Evolutionary conservation across 164 flowering plant genomes (phyloP).

Genomic region (Chloranthus sessilifolius): DNA sequence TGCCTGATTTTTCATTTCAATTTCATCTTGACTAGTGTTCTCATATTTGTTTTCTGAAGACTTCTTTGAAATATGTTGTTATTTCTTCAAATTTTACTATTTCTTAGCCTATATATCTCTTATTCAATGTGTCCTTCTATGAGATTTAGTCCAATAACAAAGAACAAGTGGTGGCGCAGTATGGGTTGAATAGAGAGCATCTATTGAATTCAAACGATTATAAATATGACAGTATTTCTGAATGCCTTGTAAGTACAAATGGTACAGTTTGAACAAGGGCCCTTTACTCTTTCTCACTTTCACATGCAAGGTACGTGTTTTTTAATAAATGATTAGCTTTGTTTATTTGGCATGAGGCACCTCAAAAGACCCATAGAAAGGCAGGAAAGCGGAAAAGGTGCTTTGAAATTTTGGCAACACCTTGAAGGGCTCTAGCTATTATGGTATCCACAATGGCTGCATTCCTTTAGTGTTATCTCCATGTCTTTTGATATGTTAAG

Average conservation of each 20-base stretch:
- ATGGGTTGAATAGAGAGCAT: too few relatives aligned
- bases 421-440: conserved; percentile 35
- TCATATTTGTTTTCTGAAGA: too few relatives aligned
- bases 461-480: conserved; percentile 28
- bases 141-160: too few relatives aligned
- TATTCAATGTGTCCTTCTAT: not conserved
- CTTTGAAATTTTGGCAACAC: conserved; percentile 47
- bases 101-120: not conserved
- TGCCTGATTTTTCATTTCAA: not conserved
- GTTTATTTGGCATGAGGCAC: conserved; percentile 12
- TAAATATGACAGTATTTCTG: too few relatives aligned
- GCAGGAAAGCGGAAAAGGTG: conserved; percentile 21
- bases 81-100: too few relatives aligned
- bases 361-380: conserved; percentile 15
- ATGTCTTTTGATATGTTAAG: conserved; percentile 19
- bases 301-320: conserved; percentile 14
- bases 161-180: too few relatives aligned
- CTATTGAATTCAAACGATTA: too few relatives aligned
- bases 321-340: conserved; percentile 14
- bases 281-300: not conserved
- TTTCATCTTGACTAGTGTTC: too few relatives aligned
- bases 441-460: conserved; percentile 42
- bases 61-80: too few relatives aligned
- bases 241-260: too few relatives aligned
- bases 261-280: too few relatives aligned